These are phyloP conservation scores for Termitomyces titanicus DNA, from an alignment of 768 basidiomycete species.

Conservation along the genomic window DNA sequence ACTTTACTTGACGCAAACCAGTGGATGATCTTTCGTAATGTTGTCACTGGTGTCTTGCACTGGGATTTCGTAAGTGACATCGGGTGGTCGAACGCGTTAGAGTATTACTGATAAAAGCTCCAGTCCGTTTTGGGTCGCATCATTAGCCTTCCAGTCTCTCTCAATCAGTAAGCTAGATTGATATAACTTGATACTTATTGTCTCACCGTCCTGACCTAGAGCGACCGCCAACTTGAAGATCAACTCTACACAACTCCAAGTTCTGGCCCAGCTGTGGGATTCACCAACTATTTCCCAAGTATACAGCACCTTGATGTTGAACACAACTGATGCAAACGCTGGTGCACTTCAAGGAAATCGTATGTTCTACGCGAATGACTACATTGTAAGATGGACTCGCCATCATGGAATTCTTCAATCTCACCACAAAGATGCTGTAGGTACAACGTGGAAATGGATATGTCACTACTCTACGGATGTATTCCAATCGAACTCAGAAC, in stretches of 20 bases:
- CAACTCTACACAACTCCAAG: slow-evolving; percentile 36
- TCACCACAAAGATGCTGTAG: neutral
- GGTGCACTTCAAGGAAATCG: slow-evolving; percentile 19
- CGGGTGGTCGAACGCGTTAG: neutral
- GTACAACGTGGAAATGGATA: slow-evolving; percentile 34
- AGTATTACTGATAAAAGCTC: neutral
- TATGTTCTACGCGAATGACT: slow-evolving; percentile 25
- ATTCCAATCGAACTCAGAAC: slow-evolving; percentile 54
- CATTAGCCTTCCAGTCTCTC: slow-evolving; percentile 57
- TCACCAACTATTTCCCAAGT: slow-evolving; percentile 25
- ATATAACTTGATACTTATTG: neutral
- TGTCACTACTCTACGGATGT: slow-evolving; percentile 62
- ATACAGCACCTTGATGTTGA: slow-evolving; percentile 11
- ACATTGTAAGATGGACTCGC: slow-evolving; percentile 10
- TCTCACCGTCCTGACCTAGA: slow-evolving; percentile 17
- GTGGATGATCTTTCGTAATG: slow-evolving; percentile 72
- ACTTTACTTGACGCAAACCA: slow-evolving; percentile 53
- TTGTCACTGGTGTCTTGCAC: slow-evolving; percentile 51
- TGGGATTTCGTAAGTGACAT: slow-evolving; percentile 64
- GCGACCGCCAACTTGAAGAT: slow-evolving; percentile 39
- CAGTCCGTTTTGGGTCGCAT: slow-evolving; percentile 65
- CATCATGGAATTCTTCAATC: neutral
- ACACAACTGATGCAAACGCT: slow-evolving; percentile 23
- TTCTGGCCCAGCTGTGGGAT: slow-evolving; percentile 36
- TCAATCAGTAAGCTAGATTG: slow-evolving; percentile 23